A percentile compares a stretch with the other conserved stretches of the same genome.
Evolutionary conservation across 2,329 filamentous ascomycete genomes (phyloP).

Genomic region (Escovopsis weberi): DNA sequence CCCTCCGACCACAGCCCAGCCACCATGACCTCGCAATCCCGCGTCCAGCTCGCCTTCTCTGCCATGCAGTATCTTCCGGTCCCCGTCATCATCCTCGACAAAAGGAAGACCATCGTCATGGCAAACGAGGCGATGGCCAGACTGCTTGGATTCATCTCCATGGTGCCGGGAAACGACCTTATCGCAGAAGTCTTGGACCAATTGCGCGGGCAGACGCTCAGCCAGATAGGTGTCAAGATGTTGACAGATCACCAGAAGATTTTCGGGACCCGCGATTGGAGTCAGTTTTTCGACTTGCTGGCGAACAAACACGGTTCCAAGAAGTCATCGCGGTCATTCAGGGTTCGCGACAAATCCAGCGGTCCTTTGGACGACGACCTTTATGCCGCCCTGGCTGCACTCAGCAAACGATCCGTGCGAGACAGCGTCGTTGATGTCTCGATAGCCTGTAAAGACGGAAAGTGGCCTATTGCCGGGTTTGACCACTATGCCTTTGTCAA

Average conservation of each 20-base stretch:
- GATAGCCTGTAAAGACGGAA: slow-evolving; percentile 36
- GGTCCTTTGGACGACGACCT: slow-evolving; percentile 14
- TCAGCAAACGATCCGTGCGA: slow-evolving; percentile 23
- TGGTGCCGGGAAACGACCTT: slow-evolving; percentile 25
- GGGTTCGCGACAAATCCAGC: neutral
- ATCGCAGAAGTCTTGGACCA: slow-evolving; percentile 37
- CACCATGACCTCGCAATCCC: slow-evolving; percentile 32
- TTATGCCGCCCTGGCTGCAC: slow-evolving; percentile 17
- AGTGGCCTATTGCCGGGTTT: slow-evolving; percentile 22
- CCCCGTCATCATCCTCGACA: slow-evolving; percentile 54
- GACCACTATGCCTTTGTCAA: slow-evolving; percentile 42
- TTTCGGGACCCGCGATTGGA: too few relatives aligned
- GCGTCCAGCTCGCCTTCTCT: slow-evolving; percentile 45
- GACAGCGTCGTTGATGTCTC: slow-evolving; percentile 56
- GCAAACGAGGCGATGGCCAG: slow-evolving; percentile 65
- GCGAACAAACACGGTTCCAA: slow-evolving; percentile 9
- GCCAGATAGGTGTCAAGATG: slow-evolving; percentile 59
- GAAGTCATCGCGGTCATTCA: slow-evolving; percentile 3
- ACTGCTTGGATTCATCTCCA: slow-evolving; percentile 44
- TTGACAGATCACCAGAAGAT: slow-evolving; percentile 21
- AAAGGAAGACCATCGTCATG: slow-evolving; percentile 52
- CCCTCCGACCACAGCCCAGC: slow-evolving; percentile 25
- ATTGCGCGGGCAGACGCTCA: slow-evolving; percentile 50
- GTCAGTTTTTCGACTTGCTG: slow-evolving; percentile 37
- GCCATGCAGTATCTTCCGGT: slow-evolving; percentile 62